Base-by-base conservation (phyloP, 306 rosid genomes). In the Cucurbita ficifolia region DNA sequence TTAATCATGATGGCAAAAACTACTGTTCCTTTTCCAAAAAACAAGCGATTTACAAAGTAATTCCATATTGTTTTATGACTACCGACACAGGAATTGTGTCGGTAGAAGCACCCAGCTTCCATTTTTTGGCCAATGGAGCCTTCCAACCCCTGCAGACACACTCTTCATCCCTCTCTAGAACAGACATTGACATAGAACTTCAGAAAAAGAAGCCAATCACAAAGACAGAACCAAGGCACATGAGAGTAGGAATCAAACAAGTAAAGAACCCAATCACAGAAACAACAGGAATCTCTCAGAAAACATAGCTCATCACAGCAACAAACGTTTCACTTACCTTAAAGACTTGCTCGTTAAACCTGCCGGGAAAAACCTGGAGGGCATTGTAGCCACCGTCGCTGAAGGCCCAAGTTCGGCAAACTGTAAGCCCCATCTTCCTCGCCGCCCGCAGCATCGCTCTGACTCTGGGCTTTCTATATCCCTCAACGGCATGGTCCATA, bases 341-440 rank as follows among this genome's bases (percentile, higher is more conserved):
- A 75, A 94, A 94, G 75, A 85, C 88, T 60, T 82, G 84, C 80
- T 94, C 99, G 78, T 94, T 81, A 75, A 87, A 94, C 29, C 18
- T 86, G 77, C 99, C 97, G 13, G 95, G 99, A 65, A 95, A 87
- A 83, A 81, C 79, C 87, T 94, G 99, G 55, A 94, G 97, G 76
- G 99, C 92, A 77, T 94, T 84, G 80, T 94, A 88, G 50, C 76
- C 86, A 29, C 99, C 99, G 45, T 94, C 99, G 76, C 87, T 94
- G 74, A 94, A 94, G 0, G 96, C 99, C 99, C 99, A 94, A 84
- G 99, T 89, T 75, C 99, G 68, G 77, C 99, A 94, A 57, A 94
- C 95, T 5, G 97, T 91, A 75, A 94, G 92, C 77, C 99, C 99
- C 96, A 94, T 94, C 78, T 85, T 86, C 0, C 92, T 85, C 16